These are phyloP conservation scores for Piloderma croceum DNA, from an alignment of 768 basidiomycete species.

Conservation along the genomic window DNA sequence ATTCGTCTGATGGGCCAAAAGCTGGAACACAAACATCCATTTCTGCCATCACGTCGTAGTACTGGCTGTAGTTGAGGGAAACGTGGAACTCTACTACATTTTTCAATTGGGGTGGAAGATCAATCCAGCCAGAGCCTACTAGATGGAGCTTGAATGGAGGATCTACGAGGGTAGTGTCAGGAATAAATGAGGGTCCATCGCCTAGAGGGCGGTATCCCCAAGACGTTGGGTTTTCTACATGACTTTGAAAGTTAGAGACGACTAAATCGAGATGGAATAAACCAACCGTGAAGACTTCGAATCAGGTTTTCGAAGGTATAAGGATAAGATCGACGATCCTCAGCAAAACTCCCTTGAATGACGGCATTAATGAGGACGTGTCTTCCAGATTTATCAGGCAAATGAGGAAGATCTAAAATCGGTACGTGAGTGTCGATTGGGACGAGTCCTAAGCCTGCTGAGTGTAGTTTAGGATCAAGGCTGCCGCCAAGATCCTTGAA, in stretches of 20 bases:
- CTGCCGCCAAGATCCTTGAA: slow-evolving; percentile 29
- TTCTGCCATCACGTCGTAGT: slow-evolving; percentile 30
- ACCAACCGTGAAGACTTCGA: slow-evolving; percentile 26
- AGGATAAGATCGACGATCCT: slow-evolving; percentile 31
- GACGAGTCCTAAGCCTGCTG: slow-evolving; percentile 30
- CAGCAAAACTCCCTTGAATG: slow-evolving; percentile 35
- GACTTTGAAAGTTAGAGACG: too few species aligned
- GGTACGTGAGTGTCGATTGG: slow-evolving; percentile 33
- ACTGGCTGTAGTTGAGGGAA: slow-evolving; percentile 31
- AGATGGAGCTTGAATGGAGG: slow-evolving; percentile 30
- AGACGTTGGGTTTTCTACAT: slow-evolving; percentile 27
- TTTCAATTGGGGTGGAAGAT: slow-evolving; percentile 31
- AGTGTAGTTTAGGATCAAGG: slow-evolving; percentile 20
- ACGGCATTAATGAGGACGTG: slow-evolving; percentile 33
- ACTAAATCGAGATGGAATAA: background rate
- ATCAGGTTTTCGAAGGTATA: slow-evolving; percentile 30
- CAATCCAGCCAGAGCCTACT: slow-evolving; percentile 28
- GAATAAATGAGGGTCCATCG: slow-evolving; percentile 13
- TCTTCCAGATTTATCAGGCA: slow-evolving; percentile 16
- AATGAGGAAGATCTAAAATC: slow-evolving; percentile 26
- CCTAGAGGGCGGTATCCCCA: slow-evolving; percentile 34
- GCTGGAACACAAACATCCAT: slow-evolving; percentile 40
- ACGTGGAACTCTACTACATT: slow-evolving; percentile 32
- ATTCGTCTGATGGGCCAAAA: slow-evolving; percentile 31
- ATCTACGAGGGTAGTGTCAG: slow-evolving; percentile 20